Evolutionary conservation across 495 filamentous ascomycete species (phyloP), one percentile per base, ranked within the genome.

Genomic region (Parathielavia appendiculata): DNA sequence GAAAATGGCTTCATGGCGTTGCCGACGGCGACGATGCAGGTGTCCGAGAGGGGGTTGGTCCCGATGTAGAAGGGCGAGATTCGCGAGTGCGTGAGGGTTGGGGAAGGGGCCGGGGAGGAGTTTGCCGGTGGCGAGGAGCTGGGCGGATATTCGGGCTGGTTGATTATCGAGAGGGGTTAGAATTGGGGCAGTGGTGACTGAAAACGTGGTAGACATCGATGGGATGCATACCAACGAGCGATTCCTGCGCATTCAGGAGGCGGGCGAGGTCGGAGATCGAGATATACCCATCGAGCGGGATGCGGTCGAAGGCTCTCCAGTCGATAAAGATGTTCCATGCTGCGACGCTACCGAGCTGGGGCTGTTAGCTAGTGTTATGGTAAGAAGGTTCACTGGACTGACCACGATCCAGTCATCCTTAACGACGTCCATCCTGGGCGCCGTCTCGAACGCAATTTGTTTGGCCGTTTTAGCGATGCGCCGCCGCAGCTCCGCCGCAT

Each of bases 281-380:
- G 48, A 71, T 68, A 59, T 53, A 41, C 13, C 66, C 66, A 17
- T 53, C 32, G 20, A 65, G 49, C 14, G 69, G 67, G 54, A 71
- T 71, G 23, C 60, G 51, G 59, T 71, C 69, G 38, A 71, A 71
- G 23, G 67, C 67, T 34, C 64, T 63, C 69, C 69, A 71, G 17
- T 61, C 47, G 32, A 69, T 59, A 49, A 71, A 68, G 12, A 71
- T 45, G 46, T 67, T 63, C 60, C 61, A 67, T 3, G 56, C 59
- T 39, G 61, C 61, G 22, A 60, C 41, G 8, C 68, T 59, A 16
- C 59, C 55, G 14, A 69, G 16, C 66, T 70, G 14, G 4, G 40
- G 16, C 26, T 13, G 14, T 56, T 36, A 56, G 48, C 1, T 57
- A 5, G n/a, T 8, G 2, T 30, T 30, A 2, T 3, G 6, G 6